phyloP scores from a whole-genome alignment of 257 asterid species.

The Cordia subcordata region DNA sequence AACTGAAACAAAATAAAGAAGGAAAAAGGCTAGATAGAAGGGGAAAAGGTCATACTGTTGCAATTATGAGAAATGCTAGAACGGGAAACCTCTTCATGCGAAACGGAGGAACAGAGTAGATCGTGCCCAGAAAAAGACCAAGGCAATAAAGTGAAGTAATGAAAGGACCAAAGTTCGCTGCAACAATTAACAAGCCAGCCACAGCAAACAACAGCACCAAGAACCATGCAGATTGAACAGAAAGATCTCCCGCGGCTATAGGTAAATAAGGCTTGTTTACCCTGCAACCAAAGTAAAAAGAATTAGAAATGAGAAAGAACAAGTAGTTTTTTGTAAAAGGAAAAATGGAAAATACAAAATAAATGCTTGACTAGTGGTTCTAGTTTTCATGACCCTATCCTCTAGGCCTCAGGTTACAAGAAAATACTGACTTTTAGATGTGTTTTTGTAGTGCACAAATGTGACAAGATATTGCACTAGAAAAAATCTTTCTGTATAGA shows the following conservation, averaged over 20 bases:
- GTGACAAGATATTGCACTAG: no score
- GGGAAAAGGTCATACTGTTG: slow-evolving; percentile 61
- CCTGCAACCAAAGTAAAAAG: slow-evolving; percentile 42
- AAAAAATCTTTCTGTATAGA: no score
- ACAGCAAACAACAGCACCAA: slow-evolving; percentile 72
- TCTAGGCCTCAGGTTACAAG: no score
- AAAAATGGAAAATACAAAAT: neutral
- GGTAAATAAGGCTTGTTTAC: slow-evolving; percentile 98
- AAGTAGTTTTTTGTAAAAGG: slow-evolving; percentile 3
- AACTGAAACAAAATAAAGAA: neutral
- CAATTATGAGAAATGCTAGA: slow-evolving; percentile 85
- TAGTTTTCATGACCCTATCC: no score
- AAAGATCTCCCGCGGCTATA: slow-evolving; percentile 97
- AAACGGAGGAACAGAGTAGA: slow-evolving; percentile 96
- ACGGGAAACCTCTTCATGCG: slow-evolving; percentile 87
- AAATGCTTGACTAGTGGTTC: neutral
- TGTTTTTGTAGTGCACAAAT: no score
- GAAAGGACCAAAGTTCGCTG: slow-evolving; percentile 82
- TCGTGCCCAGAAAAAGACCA: slow-evolving; percentile 92
- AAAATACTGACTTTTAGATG: no score
- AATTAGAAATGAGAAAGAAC: slow-evolving; percentile 5
- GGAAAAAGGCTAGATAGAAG: neutral
- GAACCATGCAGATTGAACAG: slow-evolving; percentile 83
- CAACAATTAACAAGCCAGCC: slow-evolving; percentile 73
- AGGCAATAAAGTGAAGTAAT: slow-evolving; percentile 80